A percentile compares a stretch with the other conserved stretches of the same genome.
Evolutionary conservation across 768 basidiomycete genomes (phyloP).

Genomic region (Termitomyces sp.): DNA sequence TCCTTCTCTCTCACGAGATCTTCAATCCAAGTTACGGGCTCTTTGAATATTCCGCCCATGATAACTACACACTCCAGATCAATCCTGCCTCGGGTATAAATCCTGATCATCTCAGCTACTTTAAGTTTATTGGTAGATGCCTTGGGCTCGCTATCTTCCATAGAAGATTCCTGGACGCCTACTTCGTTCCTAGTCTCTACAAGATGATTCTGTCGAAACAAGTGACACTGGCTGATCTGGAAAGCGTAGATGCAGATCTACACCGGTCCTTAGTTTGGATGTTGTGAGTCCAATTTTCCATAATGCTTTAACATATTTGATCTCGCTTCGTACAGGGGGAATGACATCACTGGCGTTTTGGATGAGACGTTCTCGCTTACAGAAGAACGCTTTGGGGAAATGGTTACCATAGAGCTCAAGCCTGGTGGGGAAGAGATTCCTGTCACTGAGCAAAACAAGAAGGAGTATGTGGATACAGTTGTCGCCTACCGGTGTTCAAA

Average conservation of each 20-base stretch:
- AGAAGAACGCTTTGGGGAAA: constrained; percentile 73
- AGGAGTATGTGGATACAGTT: constrained; percentile 70
- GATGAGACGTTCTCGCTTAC: constrained; percentile 69
- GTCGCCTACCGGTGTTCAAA: constrained; percentile 80
- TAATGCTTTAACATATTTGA: neutral
- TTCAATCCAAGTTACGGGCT: constrained; percentile 81
- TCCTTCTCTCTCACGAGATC: constrained; percentile 77
- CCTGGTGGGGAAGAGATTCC: constrained; percentile 52
- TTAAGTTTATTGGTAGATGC: constrained; percentile 74
- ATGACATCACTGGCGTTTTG: constrained; percentile 69
- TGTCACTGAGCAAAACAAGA: constrained; percentile 74
- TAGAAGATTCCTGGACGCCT: constrained; percentile 71
- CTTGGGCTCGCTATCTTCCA: constrained; percentile 77
- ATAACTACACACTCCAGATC: constrained; percentile 78
- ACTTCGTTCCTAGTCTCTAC: constrained; percentile 77
- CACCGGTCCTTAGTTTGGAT: constrained; percentile 69
- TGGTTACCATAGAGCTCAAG: constrained; percentile 60
- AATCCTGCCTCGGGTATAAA: constrained; percentile 74
- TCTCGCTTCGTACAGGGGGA: constrained; percentile 43
- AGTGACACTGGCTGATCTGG: constrained; percentile 56
- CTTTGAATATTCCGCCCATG: constrained; percentile 75
- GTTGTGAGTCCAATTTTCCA: constrained; percentile 42
- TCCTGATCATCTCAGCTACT: constrained; percentile 73
- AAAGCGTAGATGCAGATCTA: constrained; percentile 63
- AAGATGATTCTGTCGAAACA: constrained; percentile 68